Evolutionary conservation across 805 yeast species (phyloP).

Genomic region (Hanseniaspora occidentalis): DNA sequence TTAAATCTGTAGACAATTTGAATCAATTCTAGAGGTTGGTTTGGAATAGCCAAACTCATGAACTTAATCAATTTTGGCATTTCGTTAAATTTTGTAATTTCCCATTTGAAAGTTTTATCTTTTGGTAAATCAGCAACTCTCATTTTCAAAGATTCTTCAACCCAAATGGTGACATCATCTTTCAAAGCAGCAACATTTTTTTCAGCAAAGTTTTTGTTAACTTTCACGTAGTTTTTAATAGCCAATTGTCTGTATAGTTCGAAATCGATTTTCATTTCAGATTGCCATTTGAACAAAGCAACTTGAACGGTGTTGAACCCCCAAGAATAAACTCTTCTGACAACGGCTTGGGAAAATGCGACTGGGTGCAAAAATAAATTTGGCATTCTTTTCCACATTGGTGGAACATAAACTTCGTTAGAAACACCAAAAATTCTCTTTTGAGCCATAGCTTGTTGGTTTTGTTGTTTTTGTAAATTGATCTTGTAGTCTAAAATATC

Average conservation of each 20-base stretch:
- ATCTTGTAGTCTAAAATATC: background rate
- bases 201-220: slow-evolving; percentile 72
- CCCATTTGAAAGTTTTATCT: slow-evolving; percentile 46
- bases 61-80: slow-evolving; percentile 65
- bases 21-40: slow-evolving; percentile 38
- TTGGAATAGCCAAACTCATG: slow-evolving; percentile 52
- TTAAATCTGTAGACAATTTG: slow-evolving; percentile 53
- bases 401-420: slow-evolving; percentile 38
- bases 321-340: slow-evolving; percentile 48
- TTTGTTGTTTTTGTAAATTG: slow-evolving; percentile 4
- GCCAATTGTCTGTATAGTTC: slow-evolving; percentile 78
- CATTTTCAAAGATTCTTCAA: slow-evolving; percentile 40
- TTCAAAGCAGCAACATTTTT: slow-evolving; percentile 36
- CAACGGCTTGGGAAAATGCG: slow-evolving; percentile 31
- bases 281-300: slow-evolving; percentile 56
- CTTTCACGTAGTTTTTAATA: slow-evolving; percentile 59
- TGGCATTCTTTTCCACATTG: slow-evolving; percentile 35
- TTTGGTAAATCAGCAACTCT: slow-evolving; percentile 46
- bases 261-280: slow-evolving; percentile 54
- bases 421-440: slow-evolving; percentile 28
- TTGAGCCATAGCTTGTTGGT: slow-evolving; percentile 23
- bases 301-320: slow-evolving; percentile 60
- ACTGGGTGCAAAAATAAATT: slow-evolving; percentile 30
- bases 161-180: slow-evolving; percentile 45
- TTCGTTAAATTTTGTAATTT: slow-evolving; percentile 52